A percentile compares a stretch with the other conserved stretches of the same genome.
These are phyloP conservation scores for Ecytonucleospora hepatopenaei DNA, from an alignment of 371 early-diverging fungal genomes.

Conservation along the genomic window DNA sequence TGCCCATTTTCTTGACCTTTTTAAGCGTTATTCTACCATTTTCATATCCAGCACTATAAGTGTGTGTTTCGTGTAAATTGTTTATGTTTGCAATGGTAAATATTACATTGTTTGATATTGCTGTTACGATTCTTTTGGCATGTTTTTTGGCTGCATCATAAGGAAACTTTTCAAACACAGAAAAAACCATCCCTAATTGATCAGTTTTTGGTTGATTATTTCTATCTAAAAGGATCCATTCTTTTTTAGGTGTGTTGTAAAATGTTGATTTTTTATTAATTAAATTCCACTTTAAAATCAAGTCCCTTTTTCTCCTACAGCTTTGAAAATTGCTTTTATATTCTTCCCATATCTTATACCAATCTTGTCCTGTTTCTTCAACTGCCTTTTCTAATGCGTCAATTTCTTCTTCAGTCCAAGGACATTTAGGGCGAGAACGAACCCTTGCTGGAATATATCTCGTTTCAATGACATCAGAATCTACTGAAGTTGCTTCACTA, in stretches of 20 bases:
- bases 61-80: background rate
- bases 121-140: background rate
- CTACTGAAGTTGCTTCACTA: too few species aligned
- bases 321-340: slow-evolving; percentile 17
- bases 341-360: slow-evolving; percentile 27
- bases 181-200: slow-evolving; percentile 4
- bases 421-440: background rate
- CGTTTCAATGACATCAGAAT: background rate
- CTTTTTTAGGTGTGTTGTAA: slow-evolving; percentile 2
- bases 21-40: background rate
- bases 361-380: slow-evolving; percentile 21
- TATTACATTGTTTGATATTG: background rate
- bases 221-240: slow-evolving; percentile 16
- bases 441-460: background rate
- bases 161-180: slow-evolving; percentile 17
- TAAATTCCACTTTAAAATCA: slow-evolving; percentile 30
- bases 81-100: background rate
- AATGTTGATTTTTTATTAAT: slow-evolving; percentile 24
- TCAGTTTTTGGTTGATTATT: slow-evolving; percentile 7
- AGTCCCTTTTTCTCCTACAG: slow-evolving; percentile 17
- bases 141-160: slow-evolving; percentile 28
- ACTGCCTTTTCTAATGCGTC: slow-evolving; percentile 24
- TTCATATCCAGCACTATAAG: background rate
- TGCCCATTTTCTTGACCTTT: background rate
- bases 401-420: slow-evolving; percentile 33